Evolutionary conservation across 257 asterid genomes (phyloP).

Genomic region (Solanum medicagineum): DNA sequence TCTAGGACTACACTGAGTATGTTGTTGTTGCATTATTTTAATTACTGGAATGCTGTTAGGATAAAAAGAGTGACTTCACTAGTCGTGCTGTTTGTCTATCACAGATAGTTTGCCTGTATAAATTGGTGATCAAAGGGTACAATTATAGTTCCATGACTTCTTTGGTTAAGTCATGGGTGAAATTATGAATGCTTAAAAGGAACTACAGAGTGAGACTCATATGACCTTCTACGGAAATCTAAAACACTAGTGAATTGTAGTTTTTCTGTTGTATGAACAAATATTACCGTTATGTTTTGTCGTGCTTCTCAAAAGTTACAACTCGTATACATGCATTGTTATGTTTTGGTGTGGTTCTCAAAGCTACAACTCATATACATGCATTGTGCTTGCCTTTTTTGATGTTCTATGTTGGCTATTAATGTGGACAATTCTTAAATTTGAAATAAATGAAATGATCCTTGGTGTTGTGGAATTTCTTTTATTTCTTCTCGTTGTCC

Average conservation of each 20-base stretch:
- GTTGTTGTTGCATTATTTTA: background rate
- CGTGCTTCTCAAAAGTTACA: background rate
- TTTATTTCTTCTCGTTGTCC: background rate
- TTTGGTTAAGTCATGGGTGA: background rate
- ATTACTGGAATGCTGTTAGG: background rate
- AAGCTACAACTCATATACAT: background rate
- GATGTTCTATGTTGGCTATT: background rate
- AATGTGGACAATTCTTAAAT: background rate
- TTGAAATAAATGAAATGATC: background rate
- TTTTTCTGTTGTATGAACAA: background rate
- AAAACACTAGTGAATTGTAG: background rate
- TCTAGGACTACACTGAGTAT: background rate
- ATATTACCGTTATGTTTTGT: background rate
- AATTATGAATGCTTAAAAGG: background rate
- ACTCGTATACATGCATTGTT: background rate
- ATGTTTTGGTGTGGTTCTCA: background rate
- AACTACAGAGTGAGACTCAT: background rate
- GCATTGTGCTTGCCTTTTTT: background rate
- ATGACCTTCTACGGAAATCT: background rate
- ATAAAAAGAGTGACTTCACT: background rate
- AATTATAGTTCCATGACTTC: background rate
- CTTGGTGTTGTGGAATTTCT: background rate
- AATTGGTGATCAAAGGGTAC: background rate
- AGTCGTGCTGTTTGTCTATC: background rate
- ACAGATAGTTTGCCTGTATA: background rate